A percentile compares a stretch with the other conserved stretches of the same genome.
These are phyloP conservation scores for Candida silvatica DNA, from an alignment of 805 yeast genomes.

Conservation along the genomic window DNA sequence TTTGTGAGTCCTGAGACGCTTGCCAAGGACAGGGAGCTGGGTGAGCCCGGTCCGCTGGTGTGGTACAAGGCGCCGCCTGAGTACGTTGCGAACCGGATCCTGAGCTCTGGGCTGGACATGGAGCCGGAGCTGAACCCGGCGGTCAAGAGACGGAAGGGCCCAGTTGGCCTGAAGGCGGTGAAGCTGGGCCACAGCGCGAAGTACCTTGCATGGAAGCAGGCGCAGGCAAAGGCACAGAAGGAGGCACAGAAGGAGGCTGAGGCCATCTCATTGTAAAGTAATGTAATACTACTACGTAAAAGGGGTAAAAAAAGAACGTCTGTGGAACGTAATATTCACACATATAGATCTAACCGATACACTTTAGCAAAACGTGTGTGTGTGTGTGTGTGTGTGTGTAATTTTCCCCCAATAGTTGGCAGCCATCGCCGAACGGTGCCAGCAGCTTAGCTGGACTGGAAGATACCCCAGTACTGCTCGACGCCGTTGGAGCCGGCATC, in stretches of 20 bases:
- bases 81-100: slow-evolving; percentile 31
- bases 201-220: slow-evolving; percentile 56
- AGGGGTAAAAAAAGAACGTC: background rate
- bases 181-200: slow-evolving; percentile 66
- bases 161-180: slow-evolving; percentile 20
- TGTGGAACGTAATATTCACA: background rate
- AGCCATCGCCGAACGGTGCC: background rate
- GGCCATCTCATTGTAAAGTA: background rate
- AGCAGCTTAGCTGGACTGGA: slow-evolving; percentile 1
- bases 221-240: no score
- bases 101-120: slow-evolving; percentile 13
- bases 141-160: slow-evolving; percentile 11
- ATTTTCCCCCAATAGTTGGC: no score
- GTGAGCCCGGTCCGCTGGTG: slow-evolving; percentile 29
- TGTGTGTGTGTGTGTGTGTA: background rate
- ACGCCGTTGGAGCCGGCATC: slow-evolving; percentile 45
- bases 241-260: slow-evolving; percentile 2
- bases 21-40: slow-evolving; percentile 4
- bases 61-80: slow-evolving; percentile 70
- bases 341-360: background rate
- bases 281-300: slow-evolving; percentile 1
- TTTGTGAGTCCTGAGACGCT: slow-evolving; percentile 5
- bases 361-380: background rate
- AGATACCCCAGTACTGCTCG: slow-evolving; percentile 57
- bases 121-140: slow-evolving; percentile 12